Evolutionary conservation across 306 rosid genomes (phyloP).

Genomic region (Prunus persica): DNA sequence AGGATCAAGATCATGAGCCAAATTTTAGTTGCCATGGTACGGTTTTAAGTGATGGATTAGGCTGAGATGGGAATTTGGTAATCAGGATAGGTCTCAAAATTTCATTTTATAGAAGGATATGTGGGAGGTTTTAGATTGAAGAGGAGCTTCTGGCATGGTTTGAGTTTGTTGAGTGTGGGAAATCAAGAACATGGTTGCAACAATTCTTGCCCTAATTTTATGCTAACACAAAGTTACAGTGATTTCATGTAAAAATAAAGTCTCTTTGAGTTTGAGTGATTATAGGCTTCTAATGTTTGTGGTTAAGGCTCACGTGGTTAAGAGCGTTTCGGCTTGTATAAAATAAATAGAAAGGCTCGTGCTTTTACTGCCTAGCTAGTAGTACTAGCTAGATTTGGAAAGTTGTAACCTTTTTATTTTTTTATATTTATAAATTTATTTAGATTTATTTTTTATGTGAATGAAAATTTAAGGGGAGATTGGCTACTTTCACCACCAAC

Average conservation of each 20-base stretch:
- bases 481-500: too few relatives aligned
- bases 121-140: not conserved
- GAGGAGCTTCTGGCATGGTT: not conserved
- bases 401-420: too few relatives aligned
- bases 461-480: too few relatives aligned
- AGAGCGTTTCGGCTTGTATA: not conserved
- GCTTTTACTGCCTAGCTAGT: too few relatives aligned
- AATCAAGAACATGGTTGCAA: not conserved
- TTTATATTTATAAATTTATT: too few relatives aligned
- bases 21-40: slow-evolving; percentile 21
- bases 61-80: not conserved
- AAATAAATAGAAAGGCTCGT: too few relatives aligned
- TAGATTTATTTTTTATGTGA: too few relatives aligned
- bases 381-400: too few relatives aligned
- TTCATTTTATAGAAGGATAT: not conserved
- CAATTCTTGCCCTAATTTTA: not conserved
- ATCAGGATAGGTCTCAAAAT: not conserved
- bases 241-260: not conserved
- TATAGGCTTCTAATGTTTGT: too few relatives aligned
- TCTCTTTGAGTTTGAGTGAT: not conserved
- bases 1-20: slow-evolving; percentile 9
- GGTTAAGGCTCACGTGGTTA: too few relatives aligned
- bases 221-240: not conserved
- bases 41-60: not conserved
- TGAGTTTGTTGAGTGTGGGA: not conserved